Percentiles rank a stretch among this genome's conserved stretches.
Conservation (phyloP, 257 asterid species). For the Anisodus tanguticus region DNA sequence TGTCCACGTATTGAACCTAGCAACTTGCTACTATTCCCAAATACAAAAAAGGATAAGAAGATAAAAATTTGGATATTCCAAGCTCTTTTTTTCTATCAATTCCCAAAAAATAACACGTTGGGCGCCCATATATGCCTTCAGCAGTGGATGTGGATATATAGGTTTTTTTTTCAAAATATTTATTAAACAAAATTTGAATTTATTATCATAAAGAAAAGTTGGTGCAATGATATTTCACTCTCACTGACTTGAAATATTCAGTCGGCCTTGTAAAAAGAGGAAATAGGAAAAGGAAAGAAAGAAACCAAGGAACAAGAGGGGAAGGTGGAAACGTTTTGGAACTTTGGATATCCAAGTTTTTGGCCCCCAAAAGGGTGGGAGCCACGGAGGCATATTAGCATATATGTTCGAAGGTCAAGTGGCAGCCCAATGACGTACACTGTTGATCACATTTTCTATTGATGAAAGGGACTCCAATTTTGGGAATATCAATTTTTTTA, state of each 20-base stretch:
- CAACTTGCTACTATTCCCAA: neutral
- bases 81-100: neutral
- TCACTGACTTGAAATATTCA: constrained; percentile 32
- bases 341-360: constrained; percentile 2
- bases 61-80: neutral
- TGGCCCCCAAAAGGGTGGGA: constrained; percentile 34
- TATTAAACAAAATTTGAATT: neutral
- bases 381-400: constrained; percentile 24
- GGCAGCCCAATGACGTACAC: neutral
- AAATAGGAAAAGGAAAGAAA: constrained; percentile 1
- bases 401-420: constrained; percentile 34
- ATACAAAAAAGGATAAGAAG: neutral
- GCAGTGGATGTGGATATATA: neutral
- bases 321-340: neutral
- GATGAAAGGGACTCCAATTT: constrained; percentile 17
- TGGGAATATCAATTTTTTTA: neutral
- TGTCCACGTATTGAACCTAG: neutral
- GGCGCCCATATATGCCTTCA: neutral
- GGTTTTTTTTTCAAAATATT: neutral
- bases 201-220: constrained; percentile 1
- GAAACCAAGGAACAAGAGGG: neutral
- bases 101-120: neutral
- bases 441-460: constrained; percentile 30
- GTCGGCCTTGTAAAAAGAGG: constrained; percentile 20
- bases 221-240: neutral